phyloP scores from a whole-genome alignment of 1,139 yeast species.

The Geotrichum australiense region DNA sequence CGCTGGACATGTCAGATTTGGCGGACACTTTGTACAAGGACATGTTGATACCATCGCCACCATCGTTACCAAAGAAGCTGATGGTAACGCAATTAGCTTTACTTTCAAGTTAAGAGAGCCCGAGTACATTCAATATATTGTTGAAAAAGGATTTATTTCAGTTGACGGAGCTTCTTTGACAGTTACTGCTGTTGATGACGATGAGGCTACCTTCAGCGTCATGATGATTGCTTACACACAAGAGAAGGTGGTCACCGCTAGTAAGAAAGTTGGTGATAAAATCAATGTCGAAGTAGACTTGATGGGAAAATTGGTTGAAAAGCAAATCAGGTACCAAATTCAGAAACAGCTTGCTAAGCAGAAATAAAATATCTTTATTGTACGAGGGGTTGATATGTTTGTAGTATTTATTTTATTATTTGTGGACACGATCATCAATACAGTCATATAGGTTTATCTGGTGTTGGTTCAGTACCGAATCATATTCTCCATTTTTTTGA shows the following conservation, averaged over 20 bases:
- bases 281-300: slow-evolving; percentile 93
- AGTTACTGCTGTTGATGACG: slow-evolving; percentile 63
- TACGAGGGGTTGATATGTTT: no score
- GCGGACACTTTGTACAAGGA: slow-evolving; percentile 97
- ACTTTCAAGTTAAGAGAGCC: slow-evolving; percentile 66
- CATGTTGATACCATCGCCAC: slow-evolving; percentile 87
- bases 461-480: no score
- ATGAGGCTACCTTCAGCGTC: slow-evolving; percentile 57
- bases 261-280: slow-evolving; percentile 51
- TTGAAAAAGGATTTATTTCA: slow-evolving; percentile 87
- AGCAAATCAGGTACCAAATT: slow-evolving; percentile 66
- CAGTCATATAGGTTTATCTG: no score
- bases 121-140: slow-evolving; percentile 64
- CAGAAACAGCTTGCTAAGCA: slow-evolving; percentile 31
- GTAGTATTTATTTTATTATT: no score
- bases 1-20: slow-evolving; percentile 71
- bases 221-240: slow-evolving; percentile 94
- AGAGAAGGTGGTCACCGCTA: slow-evolving; percentile 65
- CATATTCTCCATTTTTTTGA: no score
- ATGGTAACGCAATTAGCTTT: slow-evolving; percentile 73
- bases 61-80: slow-evolving; percentile 49
- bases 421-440: no score
- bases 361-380: not conserved
- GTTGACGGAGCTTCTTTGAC: slow-evolving; percentile 94
- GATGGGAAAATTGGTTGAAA: slow-evolving; percentile 84